Evolutionary conservation across 306 rosid genomes (phyloP).

Genomic region (Prunus kanzakura): DNA sequence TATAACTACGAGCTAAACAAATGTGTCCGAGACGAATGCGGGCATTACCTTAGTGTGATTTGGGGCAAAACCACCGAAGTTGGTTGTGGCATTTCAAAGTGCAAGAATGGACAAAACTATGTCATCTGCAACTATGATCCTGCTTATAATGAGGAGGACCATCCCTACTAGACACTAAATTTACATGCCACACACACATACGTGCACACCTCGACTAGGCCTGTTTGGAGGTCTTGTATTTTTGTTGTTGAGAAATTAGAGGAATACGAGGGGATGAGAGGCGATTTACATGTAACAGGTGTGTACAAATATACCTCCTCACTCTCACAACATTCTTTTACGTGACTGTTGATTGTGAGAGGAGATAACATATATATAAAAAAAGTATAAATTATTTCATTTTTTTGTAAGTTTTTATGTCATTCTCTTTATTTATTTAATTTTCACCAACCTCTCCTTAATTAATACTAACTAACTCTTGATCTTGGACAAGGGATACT

Average conservation of each 20-base stretch:
- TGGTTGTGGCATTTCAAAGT: slow-evolving; percentile 24
- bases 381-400: too few relatives aligned
- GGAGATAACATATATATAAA: too few relatives aligned
- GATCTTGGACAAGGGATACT: too few relatives aligned
- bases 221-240: too few relatives aligned
- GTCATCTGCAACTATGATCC: slow-evolving; percentile 32
- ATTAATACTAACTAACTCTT: too few relatives aligned
- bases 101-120: slow-evolving; percentile 10
- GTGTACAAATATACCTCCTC: not conserved
- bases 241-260: too few relatives aligned
- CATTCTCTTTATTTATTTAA: too few relatives aligned
- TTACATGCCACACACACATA: not conserved
- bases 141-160: not conserved
- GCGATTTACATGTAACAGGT: not conserved
- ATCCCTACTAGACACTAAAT: slow-evolving; percentile 29
- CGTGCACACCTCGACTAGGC: not conserved
- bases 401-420: too few relatives aligned
- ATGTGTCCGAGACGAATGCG: not conserved
- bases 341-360: not conserved
- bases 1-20: not conserved
- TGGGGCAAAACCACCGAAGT: slow-evolving; percentile 21
- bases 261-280: not conserved
- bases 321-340: not conserved
- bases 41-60: slow-evolving; percentile 28
- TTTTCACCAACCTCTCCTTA: too few relatives aligned